These are phyloP conservation scores for Cyberlindnera bimundalis DNA, from an alignment of 805 yeast species.

Conservation along the genomic window DNA sequence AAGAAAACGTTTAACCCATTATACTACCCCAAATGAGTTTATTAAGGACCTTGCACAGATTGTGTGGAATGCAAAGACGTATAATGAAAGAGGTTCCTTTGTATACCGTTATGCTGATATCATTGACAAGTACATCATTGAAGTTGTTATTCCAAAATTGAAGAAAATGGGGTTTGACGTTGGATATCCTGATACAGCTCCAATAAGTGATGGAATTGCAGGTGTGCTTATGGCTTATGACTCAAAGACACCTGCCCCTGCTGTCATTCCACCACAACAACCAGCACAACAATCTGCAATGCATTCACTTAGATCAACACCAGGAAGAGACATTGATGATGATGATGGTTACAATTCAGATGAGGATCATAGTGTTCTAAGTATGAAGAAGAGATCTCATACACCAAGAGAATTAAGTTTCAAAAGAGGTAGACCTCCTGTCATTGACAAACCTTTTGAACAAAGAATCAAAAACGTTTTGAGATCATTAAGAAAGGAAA, in stretches of 20 bases:
- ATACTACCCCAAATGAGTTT: constrained; percentile 63
- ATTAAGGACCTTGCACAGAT: constrained; percentile 78
- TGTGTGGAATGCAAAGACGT: constrained; percentile 85
- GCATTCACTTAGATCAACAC: constrained; percentile 12
- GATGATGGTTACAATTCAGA: constrained; percentile 15
- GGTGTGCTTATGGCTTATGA: constrained; percentile 21
- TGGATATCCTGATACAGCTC: constrained; percentile 37
- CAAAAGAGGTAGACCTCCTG: constrained; percentile 87
- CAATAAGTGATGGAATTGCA: constrained; percentile 19
- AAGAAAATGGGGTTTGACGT: constrained; percentile 32
- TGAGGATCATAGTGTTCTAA: constrained; percentile 6
- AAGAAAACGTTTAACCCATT: constrained; percentile 53
- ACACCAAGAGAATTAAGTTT: constrained; percentile 25
- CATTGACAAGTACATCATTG: constrained; percentile 38
- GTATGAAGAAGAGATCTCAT: constrained; percentile 10
- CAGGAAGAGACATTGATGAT: constrained; percentile 13
- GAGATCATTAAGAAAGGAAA: constrained; percentile 74
- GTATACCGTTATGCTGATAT: constrained; percentile 66
- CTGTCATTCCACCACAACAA: background rate
- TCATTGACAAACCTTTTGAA: constrained; percentile 87
- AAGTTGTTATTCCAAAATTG: constrained; percentile 34
- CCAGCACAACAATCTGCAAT: background rate
- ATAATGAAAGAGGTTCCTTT: constrained; percentile 65
- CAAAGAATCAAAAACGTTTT: constrained; percentile 85
- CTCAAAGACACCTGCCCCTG: background rate